phyloP scores from a whole-genome alignment of 176 grass and related monocot species.

The Avena eriantha region DNA sequence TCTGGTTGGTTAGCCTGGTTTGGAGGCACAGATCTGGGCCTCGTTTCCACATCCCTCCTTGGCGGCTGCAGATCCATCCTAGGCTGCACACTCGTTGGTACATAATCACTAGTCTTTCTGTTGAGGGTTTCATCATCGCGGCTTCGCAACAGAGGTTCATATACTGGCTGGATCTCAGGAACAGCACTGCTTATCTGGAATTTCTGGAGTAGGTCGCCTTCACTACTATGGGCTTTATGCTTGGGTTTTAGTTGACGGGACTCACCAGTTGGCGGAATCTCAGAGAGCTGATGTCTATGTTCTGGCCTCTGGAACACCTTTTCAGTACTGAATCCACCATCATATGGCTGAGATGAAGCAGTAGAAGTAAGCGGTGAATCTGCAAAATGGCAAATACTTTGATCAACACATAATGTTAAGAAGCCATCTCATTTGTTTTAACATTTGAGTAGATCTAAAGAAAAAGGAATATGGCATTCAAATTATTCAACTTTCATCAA shows the following conservation, averaged over 20 bases:
- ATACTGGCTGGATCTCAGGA: slow-evolving; percentile 47
- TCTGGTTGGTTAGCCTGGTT: slow-evolving; percentile 42
- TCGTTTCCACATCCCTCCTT: slow-evolving; percentile 16
- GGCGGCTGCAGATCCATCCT: slow-evolving; percentile 10
- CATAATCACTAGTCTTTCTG: slow-evolving; percentile 16
- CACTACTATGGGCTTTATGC: slow-evolving; percentile 38
- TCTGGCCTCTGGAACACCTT: slow-evolving; percentile 29
- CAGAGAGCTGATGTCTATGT: not conserved
- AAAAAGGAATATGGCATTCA: not conserved
- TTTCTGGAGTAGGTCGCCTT: slow-evolving; percentile 41
- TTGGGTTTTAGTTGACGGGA: not conserved
- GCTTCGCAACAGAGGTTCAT: slow-evolving; percentile 22
- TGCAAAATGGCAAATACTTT: slow-evolving; percentile 33
- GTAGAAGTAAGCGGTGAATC: slow-evolving; percentile 37
- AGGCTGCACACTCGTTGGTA: not conserved
- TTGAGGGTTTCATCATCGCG: slow-evolving; percentile 21
- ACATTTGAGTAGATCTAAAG: not conserved
- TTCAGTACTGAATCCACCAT: not conserved
- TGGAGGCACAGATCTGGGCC: slow-evolving; percentile 15
- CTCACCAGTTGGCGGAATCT: not conserved
- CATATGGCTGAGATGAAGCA: slow-evolving; percentile 1
- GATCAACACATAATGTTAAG: slow-evolving; percentile 16
- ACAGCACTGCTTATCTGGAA: slow-evolving; percentile 40
- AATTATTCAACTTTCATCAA: slow-evolving; percentile 3
- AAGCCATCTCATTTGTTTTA: slow-evolving; percentile 16